Conservation (phyloP, 78 protist genomes). For the Polysphondylium violaceum region DNA sequence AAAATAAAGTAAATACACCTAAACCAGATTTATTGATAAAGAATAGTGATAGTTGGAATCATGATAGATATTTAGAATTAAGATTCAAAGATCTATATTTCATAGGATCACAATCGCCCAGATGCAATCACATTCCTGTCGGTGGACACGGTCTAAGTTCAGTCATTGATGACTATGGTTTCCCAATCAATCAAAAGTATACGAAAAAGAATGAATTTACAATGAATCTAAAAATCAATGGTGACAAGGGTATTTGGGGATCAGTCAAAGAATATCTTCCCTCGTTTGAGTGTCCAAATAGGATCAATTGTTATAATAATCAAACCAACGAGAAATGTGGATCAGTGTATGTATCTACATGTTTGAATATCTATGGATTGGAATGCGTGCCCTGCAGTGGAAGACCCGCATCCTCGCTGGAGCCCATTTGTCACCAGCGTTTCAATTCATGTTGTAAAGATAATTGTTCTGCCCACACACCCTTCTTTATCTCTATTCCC, state of each 20-base stretch:
- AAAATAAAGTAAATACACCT: constrained; percentile 26
- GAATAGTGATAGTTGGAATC: constrained; percentile 70
- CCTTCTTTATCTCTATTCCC: constrained; percentile 33
- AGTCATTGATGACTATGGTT: constrained; percentile 60
- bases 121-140: constrained; percentile 51
- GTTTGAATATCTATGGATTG: constrained; percentile 40
- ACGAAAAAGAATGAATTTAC: background rate
- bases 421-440: constrained; percentile 24
- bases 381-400: constrained; percentile 71
- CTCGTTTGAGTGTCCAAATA: constrained; percentile 46
- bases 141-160: constrained; percentile 46
- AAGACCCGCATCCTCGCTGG: background rate
- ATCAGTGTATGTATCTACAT: constrained; percentile 43
- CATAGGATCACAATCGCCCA: constrained; percentile 73
- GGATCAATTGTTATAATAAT: constrained; percentile 18
- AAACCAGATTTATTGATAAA: constrained; percentile 32
- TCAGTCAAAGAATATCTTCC: constrained; percentile 43
- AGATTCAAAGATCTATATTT: constrained; percentile 34
- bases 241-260: constrained; percentile 39
- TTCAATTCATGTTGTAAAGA: constrained; percentile 22
- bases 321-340: constrained; percentile 29
- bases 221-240: background rate
- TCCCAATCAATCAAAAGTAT: constrained; percentile 51
- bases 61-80: constrained; percentile 67
- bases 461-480: constrained; percentile 14